Percentiles rank a stretch among this genome's conserved stretches.
phyloP scores from a whole-genome alignment of 768 basidiomycete species.

The Psilocybe cyanescens region DNA sequence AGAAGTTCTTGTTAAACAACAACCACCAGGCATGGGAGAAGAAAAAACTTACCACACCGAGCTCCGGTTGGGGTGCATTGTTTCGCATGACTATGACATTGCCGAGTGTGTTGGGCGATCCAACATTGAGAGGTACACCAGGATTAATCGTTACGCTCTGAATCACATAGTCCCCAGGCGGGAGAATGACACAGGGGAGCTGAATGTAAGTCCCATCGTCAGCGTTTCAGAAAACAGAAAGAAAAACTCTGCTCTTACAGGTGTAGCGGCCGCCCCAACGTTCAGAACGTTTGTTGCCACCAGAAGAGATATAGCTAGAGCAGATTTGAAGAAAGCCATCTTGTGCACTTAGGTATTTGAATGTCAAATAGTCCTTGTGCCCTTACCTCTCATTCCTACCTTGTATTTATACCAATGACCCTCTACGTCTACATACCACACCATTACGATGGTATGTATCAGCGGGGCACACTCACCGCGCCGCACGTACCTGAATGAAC shows the following conservation, averaged over 20 bases:
- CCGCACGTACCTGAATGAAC: neutral
- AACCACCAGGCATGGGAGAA: neutral
- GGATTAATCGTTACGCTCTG: conserved; percentile 12
- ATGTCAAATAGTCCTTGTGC: too few relatives aligned
- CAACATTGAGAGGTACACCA: conserved; percentile 9
- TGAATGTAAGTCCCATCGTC: neutral
- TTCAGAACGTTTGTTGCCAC: neutral
- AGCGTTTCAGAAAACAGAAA: neutral
- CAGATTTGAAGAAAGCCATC: conserved; percentile 6
- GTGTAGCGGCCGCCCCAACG: neutral
- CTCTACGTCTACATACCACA: neutral
- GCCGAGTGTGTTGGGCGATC: conserved; percentile 7
- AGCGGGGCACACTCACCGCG: neutral
- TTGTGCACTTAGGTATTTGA: neutral
- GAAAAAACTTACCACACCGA: conserved; percentile 1
- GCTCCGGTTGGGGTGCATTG: conserved; percentile 6
- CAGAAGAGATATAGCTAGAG: neutral
- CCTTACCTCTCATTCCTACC: neutral
- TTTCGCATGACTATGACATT: conserved; percentile 10
- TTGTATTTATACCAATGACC: neutral
- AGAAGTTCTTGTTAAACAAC: neutral
- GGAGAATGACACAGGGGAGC: conserved; percentile 12
- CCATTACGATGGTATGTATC: neutral
- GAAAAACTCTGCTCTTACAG: neutral
- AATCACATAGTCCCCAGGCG: conserved; percentile 7